phyloP scores from a whole-genome alignment of 2,329 filamentous ascomycete species.

The Xylariaceae sp. region DNA sequence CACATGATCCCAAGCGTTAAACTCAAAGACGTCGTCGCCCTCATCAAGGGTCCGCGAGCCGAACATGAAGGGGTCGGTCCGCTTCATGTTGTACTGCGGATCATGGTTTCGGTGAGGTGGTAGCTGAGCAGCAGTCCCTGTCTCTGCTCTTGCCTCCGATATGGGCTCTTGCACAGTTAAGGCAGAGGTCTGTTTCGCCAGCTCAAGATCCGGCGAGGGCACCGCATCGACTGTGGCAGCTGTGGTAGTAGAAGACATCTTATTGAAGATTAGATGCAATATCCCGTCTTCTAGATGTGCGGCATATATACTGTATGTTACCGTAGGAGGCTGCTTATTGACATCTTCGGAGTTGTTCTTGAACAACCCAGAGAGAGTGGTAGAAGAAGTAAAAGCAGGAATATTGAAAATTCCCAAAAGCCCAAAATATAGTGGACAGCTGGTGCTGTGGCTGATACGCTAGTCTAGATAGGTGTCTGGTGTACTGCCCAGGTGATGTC shows the following conservation, averaged over 20 bases:
- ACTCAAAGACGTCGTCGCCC: conserved; percentile 90
- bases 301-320: conserved; percentile 23
- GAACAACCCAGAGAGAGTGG: conserved; percentile 22
- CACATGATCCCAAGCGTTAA: conserved; percentile 99
- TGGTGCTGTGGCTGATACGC: conserved; percentile 11
- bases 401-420: conserved; percentile 6
- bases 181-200: conserved; percentile 37
- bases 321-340: conserved; percentile 20
- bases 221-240: conserved; percentile 22
- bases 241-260: conserved; percentile 33
- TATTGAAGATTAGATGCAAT: conserved; percentile 16
- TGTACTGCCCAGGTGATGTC: too few relatives aligned
- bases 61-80: conserved; percentile 93
- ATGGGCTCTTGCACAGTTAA: conserved; percentile 38
- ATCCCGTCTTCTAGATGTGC: conserved; percentile 5
- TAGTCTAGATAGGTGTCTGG: not conserved
- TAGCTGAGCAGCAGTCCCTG: conserved; percentile 39
- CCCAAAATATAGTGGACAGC: conserved; percentile 21
- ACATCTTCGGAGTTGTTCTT: conserved; percentile 32
- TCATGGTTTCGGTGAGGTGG: conserved; percentile 74
- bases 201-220: conserved; percentile 35
- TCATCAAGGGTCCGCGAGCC: conserved; percentile 85
- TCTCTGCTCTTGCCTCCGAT: conserved; percentile 6
- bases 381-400: not conserved
- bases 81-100: conserved; percentile 77